phyloP scores from a whole-genome alignment of 768 basidiomycete genomes.

The Serendipita sp. region DNA sequence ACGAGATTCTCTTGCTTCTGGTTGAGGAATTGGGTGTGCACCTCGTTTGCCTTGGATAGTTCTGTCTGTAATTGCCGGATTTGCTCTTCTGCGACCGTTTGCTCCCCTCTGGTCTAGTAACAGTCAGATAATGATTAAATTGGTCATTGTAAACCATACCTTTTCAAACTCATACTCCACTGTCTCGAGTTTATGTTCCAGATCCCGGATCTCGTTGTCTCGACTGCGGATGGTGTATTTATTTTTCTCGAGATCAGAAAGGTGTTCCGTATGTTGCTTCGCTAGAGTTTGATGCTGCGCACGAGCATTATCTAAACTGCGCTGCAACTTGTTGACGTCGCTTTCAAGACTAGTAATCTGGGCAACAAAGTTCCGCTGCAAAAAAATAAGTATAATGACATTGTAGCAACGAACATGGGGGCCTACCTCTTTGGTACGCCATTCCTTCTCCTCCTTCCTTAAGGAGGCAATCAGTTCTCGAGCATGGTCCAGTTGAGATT shows the following conservation, averaged over 20 bases:
- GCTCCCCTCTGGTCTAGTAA: slow-evolving; percentile 50
- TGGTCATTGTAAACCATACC: slow-evolving; percentile 9
- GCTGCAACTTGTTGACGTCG: slow-evolving; percentile 62
- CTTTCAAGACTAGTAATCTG: slow-evolving; percentile 60
- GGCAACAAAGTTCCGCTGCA: slow-evolving; percentile 42
- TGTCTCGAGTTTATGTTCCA: slow-evolving; percentile 41
- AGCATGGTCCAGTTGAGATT: slow-evolving; percentile 60
- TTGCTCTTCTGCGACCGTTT: slow-evolving; percentile 54
- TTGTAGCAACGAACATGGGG: slow-evolving; percentile 10
- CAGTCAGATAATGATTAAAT: slow-evolving; percentile 3
- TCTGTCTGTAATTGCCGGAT: slow-evolving; percentile 57
- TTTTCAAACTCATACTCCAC: slow-evolving; percentile 43
- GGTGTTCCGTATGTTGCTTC: slow-evolving; percentile 76
- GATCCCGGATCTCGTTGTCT: slow-evolving; percentile 53
- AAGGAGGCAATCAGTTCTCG: slow-evolving; percentile 59
- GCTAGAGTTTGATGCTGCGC: slow-evolving; percentile 61
- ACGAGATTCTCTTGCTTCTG: slow-evolving; percentile 91
- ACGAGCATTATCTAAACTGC: slow-evolving; percentile 56
- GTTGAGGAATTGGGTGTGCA: slow-evolving; percentile 62
- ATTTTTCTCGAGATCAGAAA: slow-evolving; percentile 65
- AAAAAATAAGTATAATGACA: slow-evolving; percentile 14
- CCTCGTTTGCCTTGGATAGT: slow-evolving; percentile 49
- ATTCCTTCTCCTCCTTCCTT: slow-evolving; percentile 85
- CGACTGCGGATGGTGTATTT: slow-evolving; percentile 57
- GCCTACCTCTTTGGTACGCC: slow-evolving; percentile 68